These are phyloP conservation scores for Garcia nutans DNA, from an alignment of 345 rosid species.

Conservation along the genomic window DNA sequence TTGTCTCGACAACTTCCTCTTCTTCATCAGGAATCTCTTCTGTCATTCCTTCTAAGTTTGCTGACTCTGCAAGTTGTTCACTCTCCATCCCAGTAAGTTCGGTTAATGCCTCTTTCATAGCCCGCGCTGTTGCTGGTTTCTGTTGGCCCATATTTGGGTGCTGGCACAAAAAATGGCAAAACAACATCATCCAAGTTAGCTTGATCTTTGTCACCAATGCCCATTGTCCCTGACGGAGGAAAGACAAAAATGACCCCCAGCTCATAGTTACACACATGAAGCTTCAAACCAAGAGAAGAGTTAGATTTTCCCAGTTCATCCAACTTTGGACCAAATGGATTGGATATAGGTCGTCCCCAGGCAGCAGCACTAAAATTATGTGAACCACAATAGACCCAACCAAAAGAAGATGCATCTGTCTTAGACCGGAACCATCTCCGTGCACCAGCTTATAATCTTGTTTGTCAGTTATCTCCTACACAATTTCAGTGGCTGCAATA, in stretches of 20 bases:
- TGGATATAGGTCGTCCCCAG: conserved; percentile 72
- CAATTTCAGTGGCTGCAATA: not conserved
- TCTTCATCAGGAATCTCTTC: conserved; percentile 58
- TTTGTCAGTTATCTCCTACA: conserved; percentile 6
- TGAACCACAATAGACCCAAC: conserved; percentile 93
- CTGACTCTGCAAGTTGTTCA: conserved; percentile 35
- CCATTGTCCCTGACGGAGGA: conserved; percentile 52
- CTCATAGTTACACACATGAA: conserved; percentile 83
- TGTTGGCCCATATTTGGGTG: conserved; percentile 62
- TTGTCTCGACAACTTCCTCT: conserved; percentile 46
- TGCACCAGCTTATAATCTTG: conserved; percentile 56
- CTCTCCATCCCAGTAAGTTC: conserved; percentile 40
- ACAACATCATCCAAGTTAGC: conserved; percentile 54
- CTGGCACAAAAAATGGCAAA: conserved; percentile 72
- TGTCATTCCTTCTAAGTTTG: conserved; percentile 37
- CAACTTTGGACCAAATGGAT: conserved; percentile 33
- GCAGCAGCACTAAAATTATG: conserved; percentile 95
- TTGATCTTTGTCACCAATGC: conserved; percentile 18
- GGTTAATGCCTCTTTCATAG: conserved; percentile 64
- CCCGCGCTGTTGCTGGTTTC: conserved; percentile 81
- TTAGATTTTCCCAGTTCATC: conserved; percentile 30
- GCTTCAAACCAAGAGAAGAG: conserved; percentile 31
- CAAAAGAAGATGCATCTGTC: conserved; percentile 50
- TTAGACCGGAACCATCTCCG: conserved; percentile 59
- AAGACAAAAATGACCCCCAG: conserved; percentile 78